A percentile compares a stretch with the other conserved stretches of the same genome.
phyloP scores from a whole-genome alignment of 2,329 filamentous ascomycete genomes.

The Blastomyces parvus region DNA sequence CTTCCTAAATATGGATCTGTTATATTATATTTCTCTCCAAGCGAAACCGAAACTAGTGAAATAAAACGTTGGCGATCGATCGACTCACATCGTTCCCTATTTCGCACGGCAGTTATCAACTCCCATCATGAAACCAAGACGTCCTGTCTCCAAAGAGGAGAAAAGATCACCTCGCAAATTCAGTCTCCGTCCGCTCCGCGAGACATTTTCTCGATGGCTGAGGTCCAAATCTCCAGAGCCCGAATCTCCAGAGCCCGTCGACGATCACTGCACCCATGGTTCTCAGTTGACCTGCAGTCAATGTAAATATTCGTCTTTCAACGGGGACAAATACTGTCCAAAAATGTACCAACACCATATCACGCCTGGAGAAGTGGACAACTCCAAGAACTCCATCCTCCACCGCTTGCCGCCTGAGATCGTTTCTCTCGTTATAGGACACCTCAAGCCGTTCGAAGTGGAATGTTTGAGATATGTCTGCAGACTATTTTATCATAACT shows the following conservation, averaged over 20 bases:
- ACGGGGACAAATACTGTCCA: not conserved
- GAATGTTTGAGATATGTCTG: constrained; percentile 2
- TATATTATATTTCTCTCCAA: too few relatives aligned
- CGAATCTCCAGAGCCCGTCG: not conserved
- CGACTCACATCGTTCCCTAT: too few relatives aligned
- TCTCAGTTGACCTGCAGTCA: not conserved
- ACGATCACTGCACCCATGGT: not conserved
- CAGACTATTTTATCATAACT: not conserved
- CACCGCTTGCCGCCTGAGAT: not conserved
- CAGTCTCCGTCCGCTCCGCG: not conserved
- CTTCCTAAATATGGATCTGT: too few relatives aligned
- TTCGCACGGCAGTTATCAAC: too few relatives aligned
- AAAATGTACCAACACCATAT: not conserved
- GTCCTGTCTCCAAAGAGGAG: not conserved
- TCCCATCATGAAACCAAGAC: not conserved
- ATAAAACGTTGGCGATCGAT: too few relatives aligned
- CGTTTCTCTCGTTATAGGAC: not conserved
- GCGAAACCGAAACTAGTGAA: too few relatives aligned
- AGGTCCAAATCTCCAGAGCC: not conserved
- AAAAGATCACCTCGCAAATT: not conserved
- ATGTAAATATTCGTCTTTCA: not conserved
- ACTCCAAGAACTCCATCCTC: not conserved
- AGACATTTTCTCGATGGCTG: not conserved
- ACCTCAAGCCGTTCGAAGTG: not conserved
- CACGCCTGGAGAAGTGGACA: not conserved